A percentile compares a stretch with the other conserved stretches of the same genome.
Conservation (phyloP, 2,329 filamentous ascomycete genomes). For the Phaeophleospora eucalypticola region DNA sequence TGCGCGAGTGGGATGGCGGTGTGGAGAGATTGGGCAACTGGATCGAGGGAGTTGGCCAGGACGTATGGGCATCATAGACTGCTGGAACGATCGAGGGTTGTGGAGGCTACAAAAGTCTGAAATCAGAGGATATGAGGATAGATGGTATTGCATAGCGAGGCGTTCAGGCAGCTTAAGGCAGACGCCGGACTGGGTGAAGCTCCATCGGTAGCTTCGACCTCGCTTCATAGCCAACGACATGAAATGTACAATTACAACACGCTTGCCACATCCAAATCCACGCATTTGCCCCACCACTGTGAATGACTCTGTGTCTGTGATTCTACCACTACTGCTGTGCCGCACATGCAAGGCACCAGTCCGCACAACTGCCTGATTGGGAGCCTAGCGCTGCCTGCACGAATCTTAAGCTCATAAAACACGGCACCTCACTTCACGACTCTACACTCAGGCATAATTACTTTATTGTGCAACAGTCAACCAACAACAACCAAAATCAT, state of each 20-base stretch:
- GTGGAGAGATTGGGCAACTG: slow-evolving; percentile 95
- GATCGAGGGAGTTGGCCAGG: slow-evolving; percentile 90
- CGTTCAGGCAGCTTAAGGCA: slow-evolving; percentile 10
- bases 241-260: slow-evolving; percentile 14
- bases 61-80: slow-evolving; percentile 80
- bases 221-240: slow-evolving; percentile 5
- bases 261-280: too few relatives aligned
- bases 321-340: not conserved
- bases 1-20: slow-evolving; percentile 93
- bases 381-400: slow-evolving; percentile 18
- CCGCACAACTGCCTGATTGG: slow-evolving; percentile 9
- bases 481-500: not conserved
- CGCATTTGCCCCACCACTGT: too few relatives aligned
- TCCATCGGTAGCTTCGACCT: not conserved
- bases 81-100: not conserved
- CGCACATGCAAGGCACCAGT: slow-evolving; percentile 3
- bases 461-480: not conserved
- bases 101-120: not conserved
- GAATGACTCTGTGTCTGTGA: too few relatives aligned
- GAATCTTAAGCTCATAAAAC: slow-evolving; percentile 4
- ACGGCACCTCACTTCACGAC: not conserved
- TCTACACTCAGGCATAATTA: not conserved
- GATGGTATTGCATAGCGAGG: slow-evolving; percentile 14
- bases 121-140: not conserved
- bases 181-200: not conserved